Evolutionary conservation across 1,139 yeast species (phyloP).

Genomic region (Pichia sp.): DNA sequence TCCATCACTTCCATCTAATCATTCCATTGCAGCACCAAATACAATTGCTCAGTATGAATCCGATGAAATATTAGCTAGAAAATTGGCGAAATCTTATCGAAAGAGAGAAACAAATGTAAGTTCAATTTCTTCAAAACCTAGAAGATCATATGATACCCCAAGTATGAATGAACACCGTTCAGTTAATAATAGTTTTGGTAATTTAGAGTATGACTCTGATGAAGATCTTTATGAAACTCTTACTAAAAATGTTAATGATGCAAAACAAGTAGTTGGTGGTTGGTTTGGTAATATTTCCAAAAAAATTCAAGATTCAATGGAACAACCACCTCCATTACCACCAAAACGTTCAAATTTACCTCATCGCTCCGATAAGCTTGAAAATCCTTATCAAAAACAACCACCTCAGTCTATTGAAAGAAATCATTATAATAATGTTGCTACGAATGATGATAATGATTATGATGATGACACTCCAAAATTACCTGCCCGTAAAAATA

Average conservation of each 20-base stretch:
- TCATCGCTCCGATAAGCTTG: slow-evolving; percentile 2
- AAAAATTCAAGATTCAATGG: slow-evolving; percentile 37
- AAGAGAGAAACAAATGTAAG: not conserved
- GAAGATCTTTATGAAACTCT: slow-evolving; percentile 59
- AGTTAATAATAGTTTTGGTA: slow-evolving; percentile 19
- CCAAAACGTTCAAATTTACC: not conserved
- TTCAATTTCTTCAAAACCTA: slow-evolving; percentile 14
- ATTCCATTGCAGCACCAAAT: not conserved
- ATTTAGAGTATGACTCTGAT: slow-evolving; percentile 33
- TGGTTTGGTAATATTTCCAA: slow-evolving; percentile 77
- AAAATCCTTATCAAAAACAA: slow-evolving; percentile 8
- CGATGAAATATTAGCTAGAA: slow-evolving; percentile 81
- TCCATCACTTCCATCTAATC: slow-evolving; percentile 28
- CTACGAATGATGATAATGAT: not conserved
- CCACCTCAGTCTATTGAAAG: not conserved
- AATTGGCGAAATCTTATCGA: slow-evolving; percentile 67
- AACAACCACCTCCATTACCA: not conserved
- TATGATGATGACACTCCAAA: slow-evolving; percentile 8
- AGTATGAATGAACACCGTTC: slow-evolving; percentile 10
- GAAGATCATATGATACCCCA: not conserved
- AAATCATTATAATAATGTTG: not conserved
- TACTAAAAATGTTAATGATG: slow-evolving; percentile 76
- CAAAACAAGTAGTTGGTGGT: slow-evolving; percentile 66
- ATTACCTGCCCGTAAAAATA: slow-evolving; percentile 8
- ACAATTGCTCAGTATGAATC: slow-evolving; percentile 44